phyloP scores from a whole-genome alignment of 2,329 filamentous ascomycete genomes.

The Pseudogymnoascus pannorum region DNA sequence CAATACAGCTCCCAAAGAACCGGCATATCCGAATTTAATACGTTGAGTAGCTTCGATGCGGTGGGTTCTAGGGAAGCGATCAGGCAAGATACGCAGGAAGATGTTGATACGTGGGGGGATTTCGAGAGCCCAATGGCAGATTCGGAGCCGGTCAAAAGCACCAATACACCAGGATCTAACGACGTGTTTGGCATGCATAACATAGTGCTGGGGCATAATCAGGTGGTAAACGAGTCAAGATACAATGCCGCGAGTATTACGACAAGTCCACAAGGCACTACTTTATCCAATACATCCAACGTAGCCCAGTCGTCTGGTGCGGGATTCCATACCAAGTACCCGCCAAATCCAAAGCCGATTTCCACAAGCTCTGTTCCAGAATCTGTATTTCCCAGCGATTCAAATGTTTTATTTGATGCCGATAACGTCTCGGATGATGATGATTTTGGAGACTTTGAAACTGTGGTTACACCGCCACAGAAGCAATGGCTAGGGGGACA shows the following conservation, averaged over 20 bases:
- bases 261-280: background rate
- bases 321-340: background rate
- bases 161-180: background rate
- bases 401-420: slow-evolving; percentile 29
- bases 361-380: background rate
- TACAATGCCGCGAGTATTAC: background rate
- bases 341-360: background rate
- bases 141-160: background rate
- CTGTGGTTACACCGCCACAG: slow-evolving; percentile 34
- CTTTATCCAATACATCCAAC: background rate
- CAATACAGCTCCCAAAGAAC: background rate
- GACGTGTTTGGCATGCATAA: background rate
- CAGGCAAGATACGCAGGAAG: background rate
- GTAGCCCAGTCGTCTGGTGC: background rate
- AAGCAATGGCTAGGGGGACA: background rate
- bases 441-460: slow-evolving; percentile 61
- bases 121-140: slow-evolving; percentile 6
- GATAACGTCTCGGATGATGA: slow-evolving; percentile 43
- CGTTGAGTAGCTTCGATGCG: background rate
- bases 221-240: background rate
- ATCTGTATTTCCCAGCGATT: background rate
- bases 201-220: background rate
- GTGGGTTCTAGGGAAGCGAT: background rate
- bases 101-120: slow-evolving; percentile 7
- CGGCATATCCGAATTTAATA: background rate